Evolutionary conservation across 345 rosid genomes (phyloP).

Genomic region (Clarkia xantiana): DNA sequence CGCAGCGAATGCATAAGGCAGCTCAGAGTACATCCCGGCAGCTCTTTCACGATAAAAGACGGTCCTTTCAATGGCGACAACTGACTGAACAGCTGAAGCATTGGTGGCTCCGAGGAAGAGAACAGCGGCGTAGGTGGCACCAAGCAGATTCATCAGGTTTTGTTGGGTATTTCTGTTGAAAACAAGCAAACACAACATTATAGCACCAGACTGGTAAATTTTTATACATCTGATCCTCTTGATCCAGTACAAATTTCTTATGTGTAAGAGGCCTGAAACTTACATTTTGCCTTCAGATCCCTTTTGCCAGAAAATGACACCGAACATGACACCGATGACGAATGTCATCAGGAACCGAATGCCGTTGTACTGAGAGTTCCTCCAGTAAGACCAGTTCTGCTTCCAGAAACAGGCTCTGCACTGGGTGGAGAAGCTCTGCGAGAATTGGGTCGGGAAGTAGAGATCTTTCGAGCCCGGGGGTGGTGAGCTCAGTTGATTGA

Average conservation of each 20-base stretch:
- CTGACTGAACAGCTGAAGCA: conserved; percentile 25
- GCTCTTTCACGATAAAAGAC: conserved; percentile 36
- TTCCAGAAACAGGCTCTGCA: conserved; percentile 33
- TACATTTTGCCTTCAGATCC: conserved; percentile 24
- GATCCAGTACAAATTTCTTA: not conserved
- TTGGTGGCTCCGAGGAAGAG: conserved; percentile 29
- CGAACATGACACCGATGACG: conserved; percentile 18
- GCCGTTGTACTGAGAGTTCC: conserved; percentile 23
- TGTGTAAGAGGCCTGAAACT: no score
- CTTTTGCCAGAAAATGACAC: conserved; percentile 23
- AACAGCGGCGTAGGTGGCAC: conserved; percentile 26
- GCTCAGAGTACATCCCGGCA: conserved; percentile 34
- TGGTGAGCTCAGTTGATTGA: conserved; percentile 24
- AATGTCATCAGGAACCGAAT: conserved; percentile 20
- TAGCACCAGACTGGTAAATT: no score
- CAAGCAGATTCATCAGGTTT: conserved; percentile 23
- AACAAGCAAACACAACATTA: not conserved
- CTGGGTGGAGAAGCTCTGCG: conserved; percentile 20
- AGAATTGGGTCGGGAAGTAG: conserved; percentile 22
- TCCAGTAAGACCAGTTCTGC: conserved; percentile 38
- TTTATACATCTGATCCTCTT: no score
- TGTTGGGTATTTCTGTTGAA: conserved; percentile 11
- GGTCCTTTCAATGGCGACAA: conserved; percentile 29
- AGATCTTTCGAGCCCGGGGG: conserved; percentile 20
- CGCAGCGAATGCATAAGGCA: conserved; percentile 33